Evolutionary conservation across 352 stramenopile genomes (phyloP), one percentile per base, ranked within the genome.

Genomic region (Phytophthora sp.): DNA sequence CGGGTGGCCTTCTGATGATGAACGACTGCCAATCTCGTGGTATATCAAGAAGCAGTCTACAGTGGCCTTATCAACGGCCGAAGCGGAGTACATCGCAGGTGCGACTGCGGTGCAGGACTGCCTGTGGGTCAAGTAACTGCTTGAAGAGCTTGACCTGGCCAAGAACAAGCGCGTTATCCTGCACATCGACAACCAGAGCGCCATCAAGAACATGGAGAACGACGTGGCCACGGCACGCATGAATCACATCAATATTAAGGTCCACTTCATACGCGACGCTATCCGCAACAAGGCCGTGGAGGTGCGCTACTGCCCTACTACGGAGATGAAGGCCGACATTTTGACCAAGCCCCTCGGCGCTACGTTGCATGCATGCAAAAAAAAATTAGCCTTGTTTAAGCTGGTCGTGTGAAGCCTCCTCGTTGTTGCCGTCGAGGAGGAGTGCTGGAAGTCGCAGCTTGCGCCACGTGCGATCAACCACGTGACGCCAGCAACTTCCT

Each of bases 161-260:
- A n/a, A n/a, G n/a, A 60, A 66, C 9, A 66, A 66, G 18, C 48
- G 54, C 1, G 34, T 50, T 12, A 21, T 2, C 0, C 3, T 65
- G n/a, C 23, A 58, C 6, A 27, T 58, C 8, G 45, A 65, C 27
- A 65, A 65, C n/a, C 56, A 58, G n/a, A 54, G 37, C 17, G 38
- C 56, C 0, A 58, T 65, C 23, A 50, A 65, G 26, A 54, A 24
- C 13, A 54, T 54, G 48, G 39, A 50, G 5, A 54, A 59, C 18
- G 32, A 66, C 7, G 20, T 54, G 6, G 44, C 38, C 3, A 42
- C 48, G 1, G 17, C n/a, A 1, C 48, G 41, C n/a, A 60, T 49
- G 46, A 59, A 66, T 8, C 39, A 59, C 32, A 59, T 54, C 31
- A 66, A 66, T 41, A 65, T 65, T 1, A 57, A 53, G 10, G 57